Percentiles rank a stretch among this genome's conserved stretches.
Conservation (phyloP, 768 basidiomycete genomes). For the Trametopsis cervina region DNA sequence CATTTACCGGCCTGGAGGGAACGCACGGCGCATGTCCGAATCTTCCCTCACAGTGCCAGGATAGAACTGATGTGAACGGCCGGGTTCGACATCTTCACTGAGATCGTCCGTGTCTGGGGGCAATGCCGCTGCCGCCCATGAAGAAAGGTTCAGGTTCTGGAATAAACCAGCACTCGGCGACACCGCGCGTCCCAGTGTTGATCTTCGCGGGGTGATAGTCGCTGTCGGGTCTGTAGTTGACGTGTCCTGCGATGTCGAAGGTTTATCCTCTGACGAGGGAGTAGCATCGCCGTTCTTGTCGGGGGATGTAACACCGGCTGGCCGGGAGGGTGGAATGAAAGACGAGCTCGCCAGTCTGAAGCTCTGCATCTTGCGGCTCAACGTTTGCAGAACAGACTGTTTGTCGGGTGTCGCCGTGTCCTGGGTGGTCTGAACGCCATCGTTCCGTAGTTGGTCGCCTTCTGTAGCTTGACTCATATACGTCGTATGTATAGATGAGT, state of each 20-base stretch:
- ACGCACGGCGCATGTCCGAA: background rate
- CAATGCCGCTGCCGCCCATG: slow-evolving; percentile 25
- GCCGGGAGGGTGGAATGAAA: background rate
- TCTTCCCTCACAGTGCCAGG: background rate
- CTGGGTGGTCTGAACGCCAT: background rate
- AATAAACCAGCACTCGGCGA: slow-evolving; percentile 23
- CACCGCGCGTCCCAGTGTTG: slow-evolving; percentile 18
- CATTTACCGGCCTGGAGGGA: background rate
- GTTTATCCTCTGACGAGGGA: slow-evolving; percentile 20
- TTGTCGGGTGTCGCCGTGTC: slow-evolving; percentile 12
- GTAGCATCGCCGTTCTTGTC: slow-evolving; percentile 12
- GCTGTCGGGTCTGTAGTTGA: background rate
- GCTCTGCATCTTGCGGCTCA: slow-evolving; percentile 25
- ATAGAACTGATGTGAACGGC: background rate
- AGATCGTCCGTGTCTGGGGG: slow-evolving; percentile 9
- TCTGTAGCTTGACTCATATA: slow-evolving; percentile 55
- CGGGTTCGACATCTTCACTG: background rate
- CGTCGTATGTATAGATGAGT: slow-evolving; percentile 88
- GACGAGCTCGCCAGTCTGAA: slow-evolving; percentile 19
- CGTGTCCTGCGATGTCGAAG: slow-evolving; percentile 5
- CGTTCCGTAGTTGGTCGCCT: background rate
- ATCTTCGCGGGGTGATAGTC: slow-evolving; percentile 8
- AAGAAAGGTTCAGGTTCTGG: slow-evolving; percentile 21
- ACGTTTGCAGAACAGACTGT: slow-evolving; percentile 25
- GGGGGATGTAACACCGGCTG: background rate